A percentile compares a stretch with the other conserved stretches of the same genome.
Conservation (phyloP, 2,329 filamentous ascomycete genomes). For the Talaromyces verruculosus region DNA sequence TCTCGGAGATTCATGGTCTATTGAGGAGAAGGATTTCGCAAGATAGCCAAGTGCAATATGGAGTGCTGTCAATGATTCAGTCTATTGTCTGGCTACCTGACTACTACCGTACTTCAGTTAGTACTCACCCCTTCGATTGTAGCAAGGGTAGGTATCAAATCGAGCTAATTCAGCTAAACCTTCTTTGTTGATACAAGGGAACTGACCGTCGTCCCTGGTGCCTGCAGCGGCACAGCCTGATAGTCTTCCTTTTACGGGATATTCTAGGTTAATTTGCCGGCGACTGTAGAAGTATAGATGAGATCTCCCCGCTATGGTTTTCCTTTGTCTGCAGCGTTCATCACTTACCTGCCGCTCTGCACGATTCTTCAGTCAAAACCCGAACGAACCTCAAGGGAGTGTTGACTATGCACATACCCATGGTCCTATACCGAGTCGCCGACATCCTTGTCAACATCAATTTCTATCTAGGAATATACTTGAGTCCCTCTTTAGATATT, state of each 20-base stretch:
- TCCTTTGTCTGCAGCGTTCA: neutral
- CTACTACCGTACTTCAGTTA: neutral
- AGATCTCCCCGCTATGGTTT: neutral
- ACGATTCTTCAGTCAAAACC: neutral
- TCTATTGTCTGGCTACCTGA: neutral
- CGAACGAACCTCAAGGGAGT: neutral
- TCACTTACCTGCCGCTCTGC: neutral
- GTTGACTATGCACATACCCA: constrained; percentile 4
- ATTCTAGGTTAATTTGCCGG: neutral
- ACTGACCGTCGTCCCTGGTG: neutral
- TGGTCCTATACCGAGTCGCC: constrained; percentile 11
- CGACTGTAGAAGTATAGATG: neutral
- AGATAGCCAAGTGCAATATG: neutral
- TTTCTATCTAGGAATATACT: constrained; percentile 2
- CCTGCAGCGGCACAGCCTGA: neutral
- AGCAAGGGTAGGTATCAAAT: neutral
- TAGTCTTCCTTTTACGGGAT: neutral
- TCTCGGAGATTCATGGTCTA: neutral
- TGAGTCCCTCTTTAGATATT: neutral
- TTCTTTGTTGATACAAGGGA: neutral
- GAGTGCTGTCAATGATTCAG: neutral
- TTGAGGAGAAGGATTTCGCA: neutral
- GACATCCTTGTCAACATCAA: constrained; percentile 1
- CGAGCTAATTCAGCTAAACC: neutral
- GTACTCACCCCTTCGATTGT: neutral